Percentiles rank a stretch among this genome's conserved stretches.
Evolutionary conservation across 2,329 filamentous ascomycete species (phyloP).

Genomic region (Colletotrichum navitas): DNA sequence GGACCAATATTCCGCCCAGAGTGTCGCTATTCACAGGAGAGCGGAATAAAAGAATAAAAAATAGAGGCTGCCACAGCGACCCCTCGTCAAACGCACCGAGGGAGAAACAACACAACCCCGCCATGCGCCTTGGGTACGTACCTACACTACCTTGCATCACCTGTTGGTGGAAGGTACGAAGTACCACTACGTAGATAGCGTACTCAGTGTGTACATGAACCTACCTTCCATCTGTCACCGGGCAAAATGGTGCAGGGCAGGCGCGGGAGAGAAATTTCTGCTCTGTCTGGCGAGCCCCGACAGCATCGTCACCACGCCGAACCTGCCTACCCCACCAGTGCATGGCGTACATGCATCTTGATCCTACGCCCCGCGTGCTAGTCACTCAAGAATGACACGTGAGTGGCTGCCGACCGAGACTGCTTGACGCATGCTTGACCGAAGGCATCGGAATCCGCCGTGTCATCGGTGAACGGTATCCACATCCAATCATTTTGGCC

Average conservation of each 20-base stretch:
- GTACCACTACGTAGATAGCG: too few relatives aligned
- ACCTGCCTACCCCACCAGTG: slow-evolving; percentile 1
- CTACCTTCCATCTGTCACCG: not conserved
- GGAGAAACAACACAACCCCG: slow-evolving; percentile 20
- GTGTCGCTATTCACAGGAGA: slow-evolving; percentile 39
- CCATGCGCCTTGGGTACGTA: slow-evolving; percentile 17
- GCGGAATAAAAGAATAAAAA: not conserved
- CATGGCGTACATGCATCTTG: slow-evolving; percentile 18
- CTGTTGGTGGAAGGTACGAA: too few relatives aligned
- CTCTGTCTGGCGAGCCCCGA: slow-evolving; percentile 35
- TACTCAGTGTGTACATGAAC: too few relatives aligned
- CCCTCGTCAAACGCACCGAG: slow-evolving; percentile 1
- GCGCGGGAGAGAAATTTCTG: slow-evolving; percentile 29
- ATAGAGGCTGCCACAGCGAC: slow-evolving; percentile 19
- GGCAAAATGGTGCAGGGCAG: slow-evolving; percentile 8
- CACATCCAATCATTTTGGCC: fast-evolving
- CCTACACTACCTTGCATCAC: not conserved
- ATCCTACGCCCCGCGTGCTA: slow-evolving; percentile 34
- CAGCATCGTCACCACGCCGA: slow-evolving; percentile 13
- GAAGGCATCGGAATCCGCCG: slow-evolving; percentile 30
- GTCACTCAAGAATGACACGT: slow-evolving; percentile 2
- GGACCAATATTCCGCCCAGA: slow-evolving; percentile 1
- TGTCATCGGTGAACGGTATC: not conserved
- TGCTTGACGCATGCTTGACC: not conserved
- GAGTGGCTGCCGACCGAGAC: slow-evolving; percentile 25